Percentiles rank a stretch among this genome's conserved stretches.
phyloP scores from a whole-genome alignment of 2,329 filamentous ascomycete species.

The Sclerotinia minor region DNA sequence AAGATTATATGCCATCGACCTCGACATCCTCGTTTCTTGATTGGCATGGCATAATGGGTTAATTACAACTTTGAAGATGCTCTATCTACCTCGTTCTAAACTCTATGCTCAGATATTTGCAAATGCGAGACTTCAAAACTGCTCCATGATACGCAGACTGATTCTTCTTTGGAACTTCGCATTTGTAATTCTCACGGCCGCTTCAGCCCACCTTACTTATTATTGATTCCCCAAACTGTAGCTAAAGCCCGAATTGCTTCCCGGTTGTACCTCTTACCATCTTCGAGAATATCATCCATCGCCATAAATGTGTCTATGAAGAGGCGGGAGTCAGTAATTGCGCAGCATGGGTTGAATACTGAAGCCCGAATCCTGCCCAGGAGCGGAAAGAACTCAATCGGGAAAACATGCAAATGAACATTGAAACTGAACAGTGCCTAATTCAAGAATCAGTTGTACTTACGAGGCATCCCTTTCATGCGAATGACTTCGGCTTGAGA shows the following conservation, averaged over 20 bases:
- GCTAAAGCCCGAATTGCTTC: slow-evolving; percentile 28
- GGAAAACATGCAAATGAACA: not conserved
- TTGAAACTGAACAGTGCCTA: not conserved
- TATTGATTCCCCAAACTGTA: slow-evolving; percentile 5
- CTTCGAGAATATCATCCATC: slow-evolving; percentile 32
- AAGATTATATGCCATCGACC: not conserved
- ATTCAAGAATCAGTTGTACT: not conserved
- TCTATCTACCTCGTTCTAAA: not conserved
- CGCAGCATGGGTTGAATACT: not conserved
- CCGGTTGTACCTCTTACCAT: slow-evolving; percentile 30
- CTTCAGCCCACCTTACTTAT: not conserved
- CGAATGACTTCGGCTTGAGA: slow-evolving; percentile 26
- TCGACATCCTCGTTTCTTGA: not conserved
- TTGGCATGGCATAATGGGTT: not conserved
- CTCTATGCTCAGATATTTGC: not conserved
- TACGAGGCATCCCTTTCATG: slow-evolving; percentile 30
- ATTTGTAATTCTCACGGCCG: not conserved
- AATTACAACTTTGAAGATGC: not conserved
- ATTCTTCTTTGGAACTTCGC: not conserved
- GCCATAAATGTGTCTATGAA: slow-evolving; percentile 30
- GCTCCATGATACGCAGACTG: not conserved
- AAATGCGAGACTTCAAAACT: not conserved
- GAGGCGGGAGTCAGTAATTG: not conserved
- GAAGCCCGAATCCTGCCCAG: not conserved
- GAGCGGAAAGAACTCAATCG: too few species aligned